Percentiles rank a stretch among this genome's conserved stretches.
phyloP scores from a whole-genome alignment of 139 green algal genomes.

The Chlorella sp. region DNA sequence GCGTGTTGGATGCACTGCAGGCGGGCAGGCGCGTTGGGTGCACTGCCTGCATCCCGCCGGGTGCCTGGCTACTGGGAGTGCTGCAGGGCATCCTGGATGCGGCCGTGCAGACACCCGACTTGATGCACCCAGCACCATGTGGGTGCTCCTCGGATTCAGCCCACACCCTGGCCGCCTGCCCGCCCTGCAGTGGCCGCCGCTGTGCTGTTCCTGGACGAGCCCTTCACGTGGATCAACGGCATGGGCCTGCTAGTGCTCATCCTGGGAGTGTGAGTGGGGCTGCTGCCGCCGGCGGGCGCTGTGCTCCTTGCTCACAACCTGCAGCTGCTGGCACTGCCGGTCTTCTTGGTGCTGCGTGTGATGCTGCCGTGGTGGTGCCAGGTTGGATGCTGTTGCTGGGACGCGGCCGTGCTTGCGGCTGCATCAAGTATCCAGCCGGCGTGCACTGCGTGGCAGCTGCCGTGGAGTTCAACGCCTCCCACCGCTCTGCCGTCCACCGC shows the following conservation, averaged over 20 bases:
- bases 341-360: not conserved
- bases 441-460: too few relatives aligned
- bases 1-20: constrained; percentile 37
- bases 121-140: not conserved
- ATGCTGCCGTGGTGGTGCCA: too few relatives aligned
- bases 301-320: too few relatives aligned
- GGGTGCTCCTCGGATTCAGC: too few relatives aligned
- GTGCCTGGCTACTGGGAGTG: not conserved
- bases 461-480: too few relatives aligned
- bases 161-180: too few relatives aligned
- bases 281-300: too few relatives aligned
- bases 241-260: constrained; percentile 85
- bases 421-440: too few relatives aligned
- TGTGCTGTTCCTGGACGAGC: constrained; percentile 78
- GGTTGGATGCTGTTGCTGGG: not conserved
- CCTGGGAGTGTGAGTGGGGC: constrained; percentile 67
- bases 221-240: constrained; percentile 78
- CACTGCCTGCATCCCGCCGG: not conserved
- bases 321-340: not conserved
- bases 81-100: too few relatives aligned
- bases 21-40: constrained; percentile 22
- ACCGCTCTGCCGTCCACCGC: too few relatives aligned
- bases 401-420: too few relatives aligned
- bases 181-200: constrained; percentile 77
- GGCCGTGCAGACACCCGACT: too few relatives aligned